phyloP scores from a whole-genome alignment of 305 asterid species.

The Striga hermonthica region DNA sequence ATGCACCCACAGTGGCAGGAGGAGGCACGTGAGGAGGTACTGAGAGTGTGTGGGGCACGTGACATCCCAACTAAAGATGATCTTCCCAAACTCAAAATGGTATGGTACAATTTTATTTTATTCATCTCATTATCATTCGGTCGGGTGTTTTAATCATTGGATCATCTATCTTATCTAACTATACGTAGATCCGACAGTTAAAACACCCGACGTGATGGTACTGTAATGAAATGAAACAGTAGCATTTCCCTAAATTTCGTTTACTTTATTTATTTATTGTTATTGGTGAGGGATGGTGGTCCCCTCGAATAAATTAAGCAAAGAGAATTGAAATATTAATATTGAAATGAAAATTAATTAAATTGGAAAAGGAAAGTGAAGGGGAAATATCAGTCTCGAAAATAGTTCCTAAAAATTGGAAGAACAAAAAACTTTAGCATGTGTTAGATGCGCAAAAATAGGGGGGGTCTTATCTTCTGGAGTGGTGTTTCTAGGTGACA shows the following conservation, averaged over 20 bases:
- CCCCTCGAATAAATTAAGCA: conserved; percentile 26
- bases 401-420: conserved; percentile 24
- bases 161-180: too few relatives aligned
- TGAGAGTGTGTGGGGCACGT: conserved; percentile 85
- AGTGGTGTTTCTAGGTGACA: conserved; percentile 35
- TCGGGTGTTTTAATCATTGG: too few relatives aligned
- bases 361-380: not conserved
- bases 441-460: conserved; percentile 46
- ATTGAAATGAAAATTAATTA: not conserved
- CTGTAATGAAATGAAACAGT: too few relatives aligned
- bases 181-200: too few relatives aligned
- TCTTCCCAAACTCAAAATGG: conserved; percentile 83
- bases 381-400: conserved; percentile 33
- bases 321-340: not conserved
- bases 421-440: conserved; percentile 38
- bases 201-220: too few relatives aligned
- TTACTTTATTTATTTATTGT: not conserved
- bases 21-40: conserved; percentile 98
- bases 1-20: conserved; percentile 98
- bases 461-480: conserved; percentile 43
- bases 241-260: too few relatives aligned
- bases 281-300: conserved; percentile 18
- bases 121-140: too few relatives aligned
- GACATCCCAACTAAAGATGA: conserved; percentile 69
- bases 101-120: conserved; percentile 25